Evolutionary conservation across 1,139 yeast species (phyloP).

Genomic region (Blastobotrys serpentis): DNA sequence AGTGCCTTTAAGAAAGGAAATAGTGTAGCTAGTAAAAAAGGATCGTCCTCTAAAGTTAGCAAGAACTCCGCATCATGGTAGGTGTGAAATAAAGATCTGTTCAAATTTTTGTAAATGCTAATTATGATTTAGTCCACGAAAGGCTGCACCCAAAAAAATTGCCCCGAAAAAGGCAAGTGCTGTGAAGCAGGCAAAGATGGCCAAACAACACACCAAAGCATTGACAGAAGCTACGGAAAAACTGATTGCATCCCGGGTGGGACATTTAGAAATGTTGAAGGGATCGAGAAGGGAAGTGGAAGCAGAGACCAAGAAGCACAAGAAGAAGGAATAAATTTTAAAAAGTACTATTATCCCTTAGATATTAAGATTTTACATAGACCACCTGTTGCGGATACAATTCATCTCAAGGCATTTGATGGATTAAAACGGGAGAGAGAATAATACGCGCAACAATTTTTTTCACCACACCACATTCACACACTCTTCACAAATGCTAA

Average conservation of each 20-base stretch:
- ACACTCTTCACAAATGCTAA: slow-evolving; percentile 23
- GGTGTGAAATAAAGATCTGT: neutral
- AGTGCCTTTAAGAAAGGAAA: slow-evolving; percentile 5
- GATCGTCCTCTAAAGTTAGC: neutral
- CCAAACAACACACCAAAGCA: slow-evolving; percentile 66
- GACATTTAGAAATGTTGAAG: slow-evolving; percentile 88
- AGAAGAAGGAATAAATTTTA: slow-evolving; percentile 8
- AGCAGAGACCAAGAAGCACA: slow-evolving; percentile 48
- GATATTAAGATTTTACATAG: neutral
- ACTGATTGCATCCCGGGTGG: slow-evolving; percentile 83
- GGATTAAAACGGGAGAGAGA: slow-evolving; percentile 10
- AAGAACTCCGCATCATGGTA: slow-evolving; percentile 7
- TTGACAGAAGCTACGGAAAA: slow-evolving; percentile 76
- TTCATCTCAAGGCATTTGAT: slow-evolving; percentile 9
- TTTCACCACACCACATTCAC: neutral
- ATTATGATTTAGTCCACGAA: slow-evolving; percentile 51
- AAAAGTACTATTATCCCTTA: neutral
- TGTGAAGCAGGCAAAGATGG: slow-evolving; percentile 42
- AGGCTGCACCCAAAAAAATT: slow-evolving; percentile 71
- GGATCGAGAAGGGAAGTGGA: slow-evolving; percentile 89
- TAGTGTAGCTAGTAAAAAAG: neutral
- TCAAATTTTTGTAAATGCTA: slow-evolving; percentile 1
- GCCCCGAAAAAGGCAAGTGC: slow-evolving; percentile 65
- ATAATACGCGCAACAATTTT: neutral
- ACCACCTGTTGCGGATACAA: slow-evolving; percentile 1